These are phyloP conservation scores for Pterocarpus macrocarpus DNA, from an alignment of 306 rosid species.

Conservation along the genomic window DNA sequence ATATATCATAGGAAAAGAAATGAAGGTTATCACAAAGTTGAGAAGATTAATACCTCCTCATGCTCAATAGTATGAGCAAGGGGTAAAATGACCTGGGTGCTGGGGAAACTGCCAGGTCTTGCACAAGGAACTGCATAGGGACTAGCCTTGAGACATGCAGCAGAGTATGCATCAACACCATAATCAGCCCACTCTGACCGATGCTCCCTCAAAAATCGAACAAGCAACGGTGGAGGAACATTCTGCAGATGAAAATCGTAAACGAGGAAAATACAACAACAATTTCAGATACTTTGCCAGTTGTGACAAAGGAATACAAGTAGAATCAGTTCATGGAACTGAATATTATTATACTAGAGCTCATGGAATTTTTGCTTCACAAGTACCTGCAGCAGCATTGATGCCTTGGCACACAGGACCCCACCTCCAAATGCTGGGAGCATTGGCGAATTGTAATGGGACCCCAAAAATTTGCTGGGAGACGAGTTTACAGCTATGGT, in stretches of 20 bases:
- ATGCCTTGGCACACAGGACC: conserved; percentile 94
- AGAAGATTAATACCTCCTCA: conserved; percentile 72
- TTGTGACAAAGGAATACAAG: not conserved
- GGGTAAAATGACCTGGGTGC: conserved; percentile 90
- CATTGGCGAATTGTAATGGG: conserved; percentile 70
- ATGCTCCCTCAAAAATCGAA: conserved; percentile 96
- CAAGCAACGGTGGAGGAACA: conserved; percentile 98
- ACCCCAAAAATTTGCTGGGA: conserved; percentile 72
- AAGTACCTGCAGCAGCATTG: conserved; percentile 93
- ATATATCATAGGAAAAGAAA: not conserved
- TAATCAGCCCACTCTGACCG: conserved; percentile 98
- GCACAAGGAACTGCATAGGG: conserved; percentile 91
- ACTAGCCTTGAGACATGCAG: conserved; percentile 84
- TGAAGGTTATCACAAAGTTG: not conserved
- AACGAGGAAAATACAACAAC: not conserved
- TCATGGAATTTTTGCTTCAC: not conserved
- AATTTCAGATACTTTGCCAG: not conserved
- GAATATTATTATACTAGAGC: not conserved
- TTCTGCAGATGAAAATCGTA: conserved; percentile 54
- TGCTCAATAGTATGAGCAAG: conserved; percentile 93
- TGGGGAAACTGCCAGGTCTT: conserved; percentile 86
- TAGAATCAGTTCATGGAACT: not conserved
- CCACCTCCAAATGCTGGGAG: conserved; percentile 88
- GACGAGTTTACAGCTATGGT: conserved; percentile 82
- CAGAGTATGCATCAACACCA: conserved; percentile 96